A percentile compares a stretch with the other conserved stretches of the same genome.
phyloP scores from a whole-genome alignment of 1,284 basidiomycete species.

The Schizophyllum commune region DNA sequence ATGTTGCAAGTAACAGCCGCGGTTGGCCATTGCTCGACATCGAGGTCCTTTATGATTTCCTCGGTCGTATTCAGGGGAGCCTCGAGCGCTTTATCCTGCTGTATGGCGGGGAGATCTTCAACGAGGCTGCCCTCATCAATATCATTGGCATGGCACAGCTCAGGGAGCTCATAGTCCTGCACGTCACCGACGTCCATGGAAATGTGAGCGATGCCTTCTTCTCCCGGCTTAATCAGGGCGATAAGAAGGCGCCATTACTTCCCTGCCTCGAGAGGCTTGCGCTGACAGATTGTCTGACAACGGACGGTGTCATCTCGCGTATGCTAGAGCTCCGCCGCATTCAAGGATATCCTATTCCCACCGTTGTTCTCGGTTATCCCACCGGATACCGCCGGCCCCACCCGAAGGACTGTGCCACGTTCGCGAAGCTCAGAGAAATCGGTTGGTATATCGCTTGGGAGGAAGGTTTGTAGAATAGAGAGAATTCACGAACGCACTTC shows the following conservation, averaged over 20 bases:
- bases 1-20: background rate
- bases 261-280: background rate
- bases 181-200: background rate
- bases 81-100: background rate
- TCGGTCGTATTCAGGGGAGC: background rate
- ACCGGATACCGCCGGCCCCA: too few relatives aligned
- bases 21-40: background rate
- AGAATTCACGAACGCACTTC: too few relatives aligned
- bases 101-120: background rate
- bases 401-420: too few relatives aligned
- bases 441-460: too few relatives aligned
- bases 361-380: too few relatives aligned
- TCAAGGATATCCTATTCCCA: too few relatives aligned
- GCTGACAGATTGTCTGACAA: background rate
- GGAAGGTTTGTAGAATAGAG: too few relatives aligned
- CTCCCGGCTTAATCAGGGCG: background rate
- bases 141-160: background rate
- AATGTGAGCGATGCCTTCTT: background rate
- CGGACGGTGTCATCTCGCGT: too few relatives aligned
- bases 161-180: background rate
- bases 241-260: background rate
- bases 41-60: background rate
- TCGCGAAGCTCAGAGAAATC: too few relatives aligned
- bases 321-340: too few relatives aligned
- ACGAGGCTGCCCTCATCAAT: background rate